Percentiles rank a stretch among this genome's conserved stretches.
These are phyloP conservation scores for Favolaschia claudopus DNA, from an alignment of 768 basidiomycete species.

Conservation along the genomic window DNA sequence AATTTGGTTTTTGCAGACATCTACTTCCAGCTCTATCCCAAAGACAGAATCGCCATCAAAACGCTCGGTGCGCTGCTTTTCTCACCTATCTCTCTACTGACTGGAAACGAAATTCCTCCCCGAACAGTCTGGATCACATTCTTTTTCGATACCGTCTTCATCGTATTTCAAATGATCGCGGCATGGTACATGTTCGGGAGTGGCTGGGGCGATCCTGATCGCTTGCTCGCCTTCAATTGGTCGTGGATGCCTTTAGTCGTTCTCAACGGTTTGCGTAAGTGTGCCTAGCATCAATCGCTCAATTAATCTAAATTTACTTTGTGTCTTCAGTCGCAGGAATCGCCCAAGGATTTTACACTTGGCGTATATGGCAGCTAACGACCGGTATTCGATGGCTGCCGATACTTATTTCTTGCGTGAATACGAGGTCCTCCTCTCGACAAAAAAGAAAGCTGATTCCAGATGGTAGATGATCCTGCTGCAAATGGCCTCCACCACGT, in stretches of 20 bases:
- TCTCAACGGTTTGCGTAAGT: background rate
- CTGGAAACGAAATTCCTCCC: background rate
- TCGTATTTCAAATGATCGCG: slow-evolving; percentile 23
- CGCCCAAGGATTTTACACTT: slow-evolving; percentile 23
- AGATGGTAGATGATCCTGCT: no score
- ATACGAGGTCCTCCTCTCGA: no score
- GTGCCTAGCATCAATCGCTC: no score
- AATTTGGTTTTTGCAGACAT: no score
- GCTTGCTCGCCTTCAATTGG: slow-evolving; percentile 24
- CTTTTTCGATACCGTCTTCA: slow-evolving; percentile 26
- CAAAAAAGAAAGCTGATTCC: no score
- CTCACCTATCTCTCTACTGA: no score
- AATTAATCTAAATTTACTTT: no score
- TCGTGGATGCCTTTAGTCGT: slow-evolving; percentile 20
- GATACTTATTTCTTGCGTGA: slow-evolving; percentile 9
- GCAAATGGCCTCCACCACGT: no score
- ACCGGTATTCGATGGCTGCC: slow-evolving; percentile 8
- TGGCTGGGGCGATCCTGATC: slow-evolving; percentile 29
- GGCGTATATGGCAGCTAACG: slow-evolving; percentile 21
- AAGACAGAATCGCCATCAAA: slow-evolving; percentile 21
- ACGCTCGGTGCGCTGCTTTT: slow-evolving; percentile 18
- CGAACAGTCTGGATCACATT: slow-evolving; percentile 28
- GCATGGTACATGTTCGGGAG: slow-evolving; percentile 23
- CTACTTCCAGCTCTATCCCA: slow-evolving; percentile 20
- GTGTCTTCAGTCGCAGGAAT: slow-evolving; percentile 19